Evolutionary conservation across 2,329 filamentous ascomycete genomes (phyloP).

Genomic region (Fonsecaea nubica): DNA sequence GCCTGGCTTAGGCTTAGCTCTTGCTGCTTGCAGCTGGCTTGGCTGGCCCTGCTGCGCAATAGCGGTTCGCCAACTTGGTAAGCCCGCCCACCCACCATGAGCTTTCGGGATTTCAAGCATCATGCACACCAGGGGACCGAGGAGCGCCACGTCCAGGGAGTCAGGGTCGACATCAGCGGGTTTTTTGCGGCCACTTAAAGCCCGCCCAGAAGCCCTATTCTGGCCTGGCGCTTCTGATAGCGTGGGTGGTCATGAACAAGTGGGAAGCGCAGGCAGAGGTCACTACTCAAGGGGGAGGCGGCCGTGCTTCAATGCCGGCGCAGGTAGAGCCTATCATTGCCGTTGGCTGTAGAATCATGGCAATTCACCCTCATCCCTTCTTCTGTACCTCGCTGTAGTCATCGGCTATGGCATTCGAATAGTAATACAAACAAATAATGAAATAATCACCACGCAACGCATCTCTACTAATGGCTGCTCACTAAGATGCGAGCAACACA

Average conservation of each 20-base stretch:
- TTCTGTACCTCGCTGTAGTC: neutral
- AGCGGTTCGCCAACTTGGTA: conserved; percentile 11
- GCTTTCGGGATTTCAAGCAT: conserved; percentile 13
- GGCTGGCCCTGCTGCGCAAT: neutral
- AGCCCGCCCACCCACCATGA: neutral
- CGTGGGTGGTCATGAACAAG: conserved; percentile 18
- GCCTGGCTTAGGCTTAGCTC: conserved; percentile 15
- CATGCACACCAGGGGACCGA: conserved; percentile 10
- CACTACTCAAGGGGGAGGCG: neutral
- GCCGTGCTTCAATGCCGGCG: conserved; percentile 1
- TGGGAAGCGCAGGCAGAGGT: conserved; percentile 2
- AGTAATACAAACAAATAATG: conserved; percentile 22
- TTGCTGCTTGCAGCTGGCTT: neutral
- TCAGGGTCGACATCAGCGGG: conserved; percentile 21
- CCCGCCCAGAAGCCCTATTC: neutral
- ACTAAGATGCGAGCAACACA: neutral
- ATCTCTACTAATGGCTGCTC: neutral
- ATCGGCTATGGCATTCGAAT: conserved; percentile 15
- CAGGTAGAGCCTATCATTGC: conserved; percentile 1
- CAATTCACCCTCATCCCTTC: neutral
- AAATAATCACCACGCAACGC: conserved; percentile 6
- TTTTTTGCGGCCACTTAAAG: conserved; percentile 9
- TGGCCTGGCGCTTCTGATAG: conserved; percentile 10
- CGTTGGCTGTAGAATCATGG: conserved; percentile 1
- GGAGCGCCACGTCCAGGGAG: conserved; percentile 14